Evolutionary conservation across 768 basidiomycete genomes (phyloP), one percentile per base, ranked within the genome.

Genomic region (Sarcodon aspratus): DNA sequence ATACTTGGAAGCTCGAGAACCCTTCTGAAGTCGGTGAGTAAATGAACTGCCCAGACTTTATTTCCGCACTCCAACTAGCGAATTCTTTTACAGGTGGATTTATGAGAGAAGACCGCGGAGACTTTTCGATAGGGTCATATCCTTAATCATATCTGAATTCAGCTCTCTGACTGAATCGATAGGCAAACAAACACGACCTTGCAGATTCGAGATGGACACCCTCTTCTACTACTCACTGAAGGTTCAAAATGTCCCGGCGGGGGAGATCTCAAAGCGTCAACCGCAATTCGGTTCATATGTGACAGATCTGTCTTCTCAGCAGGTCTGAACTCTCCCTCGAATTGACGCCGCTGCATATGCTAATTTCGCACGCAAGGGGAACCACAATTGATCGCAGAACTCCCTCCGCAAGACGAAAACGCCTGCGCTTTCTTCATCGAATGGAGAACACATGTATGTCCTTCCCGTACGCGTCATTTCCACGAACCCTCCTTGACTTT

Each of bases 371-470:
- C 18, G n/a, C 33, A 69, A n/a, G 78, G 78, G 7, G 60, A 61
- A 42, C 79, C 79, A 7, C 57, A 65, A 12, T 69, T 93, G 4
- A 62, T 89, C 3, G 80, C 77, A 1, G 79, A 84, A 45, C 74
- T 90, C 18, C 85, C 85, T 5, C 77, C 79, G 7, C 74, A 76
- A 12, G 79, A 83, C 33, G 75, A 81, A 8, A 59, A 59, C 27
- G 78, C 78, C n/a, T 94, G 91, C 61, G 75, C 79, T 10, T 92
- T 82, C 60, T 76, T 85, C 50, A 65, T 94, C 36, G 88, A 93
- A 66, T 94, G 91, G 91, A 70, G 74, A 48, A 91, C 85, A 5
- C 79, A 79, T 55, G 89, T 91, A 54, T 57, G 76, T 62, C 12
- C 21, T 27, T 27, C 21, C 21, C 5, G 18, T 48, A 38, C 45